These are phyloP conservation scores for Penicillium goetzii DNA, from an alignment of 495 filamentous ascomycete species.

Conservation along the genomic window DNA sequence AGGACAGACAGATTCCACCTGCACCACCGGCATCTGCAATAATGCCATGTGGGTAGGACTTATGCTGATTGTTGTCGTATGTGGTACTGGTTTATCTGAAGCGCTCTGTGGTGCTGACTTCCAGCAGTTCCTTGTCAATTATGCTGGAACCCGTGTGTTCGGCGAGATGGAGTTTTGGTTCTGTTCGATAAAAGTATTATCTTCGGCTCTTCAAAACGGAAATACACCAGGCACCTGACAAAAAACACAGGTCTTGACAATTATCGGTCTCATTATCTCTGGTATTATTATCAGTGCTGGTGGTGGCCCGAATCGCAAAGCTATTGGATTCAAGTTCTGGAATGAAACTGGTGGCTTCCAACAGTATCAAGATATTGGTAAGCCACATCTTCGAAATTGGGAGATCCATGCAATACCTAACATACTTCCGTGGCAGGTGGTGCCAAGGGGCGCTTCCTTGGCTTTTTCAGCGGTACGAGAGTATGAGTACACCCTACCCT, in stretches of 20 bases:
- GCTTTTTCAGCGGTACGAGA: constrained; percentile 22
- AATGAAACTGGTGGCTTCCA: constrained; percentile 27
- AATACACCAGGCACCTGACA: neutral
- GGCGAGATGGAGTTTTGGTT: constrained; percentile 38
- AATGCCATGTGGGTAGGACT: constrained; percentile 33
- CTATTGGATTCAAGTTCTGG: constrained; percentile 37
- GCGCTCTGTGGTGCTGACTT: neutral
- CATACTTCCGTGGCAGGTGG: constrained; percentile 18
- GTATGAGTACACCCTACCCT: neutral
- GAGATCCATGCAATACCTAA: neutral
- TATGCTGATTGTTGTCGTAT: constrained; percentile 29
- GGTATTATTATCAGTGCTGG: constrained; percentile 65
- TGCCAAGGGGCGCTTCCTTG: constrained; percentile 24
- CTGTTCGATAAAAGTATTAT: constrained; percentile 26
- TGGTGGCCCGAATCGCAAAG: constrained; percentile 42
- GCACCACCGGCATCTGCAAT: constrained; percentile 33
- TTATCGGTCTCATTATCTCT: constrained; percentile 58
- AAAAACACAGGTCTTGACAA: constrained; percentile 24
- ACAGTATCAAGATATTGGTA: constrained; percentile 27
- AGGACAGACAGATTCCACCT: constrained; percentile 27
- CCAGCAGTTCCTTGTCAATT: constrained; percentile 25
- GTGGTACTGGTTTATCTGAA: neutral
- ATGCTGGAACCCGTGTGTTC: constrained; percentile 26
- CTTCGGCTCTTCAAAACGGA: neutral
- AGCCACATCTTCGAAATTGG: neutral